Conservation (phyloP, 2,329 filamentous ascomycete genomes). For the Fusarium sp. region DNA sequence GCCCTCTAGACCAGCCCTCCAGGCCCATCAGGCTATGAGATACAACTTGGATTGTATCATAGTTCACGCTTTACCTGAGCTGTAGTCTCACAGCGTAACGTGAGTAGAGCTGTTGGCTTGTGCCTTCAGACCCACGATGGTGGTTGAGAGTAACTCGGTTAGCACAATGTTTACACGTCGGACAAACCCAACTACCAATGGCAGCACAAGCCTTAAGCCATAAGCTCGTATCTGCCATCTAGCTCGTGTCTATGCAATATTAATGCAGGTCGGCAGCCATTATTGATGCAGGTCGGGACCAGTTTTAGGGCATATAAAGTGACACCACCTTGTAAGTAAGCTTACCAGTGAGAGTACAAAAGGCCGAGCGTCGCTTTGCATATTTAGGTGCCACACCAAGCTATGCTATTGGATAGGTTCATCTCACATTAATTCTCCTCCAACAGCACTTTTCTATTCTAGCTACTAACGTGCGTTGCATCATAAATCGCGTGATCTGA, state of each 20-base stretch:
- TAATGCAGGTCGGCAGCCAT: conserved; percentile 28
- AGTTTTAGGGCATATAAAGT: neutral
- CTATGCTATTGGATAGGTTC: neutral
- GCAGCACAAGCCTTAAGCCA: conserved; percentile 13
- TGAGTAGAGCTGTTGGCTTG: neutral
- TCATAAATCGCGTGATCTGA: conserved; percentile 11
- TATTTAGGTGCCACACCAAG: neutral
- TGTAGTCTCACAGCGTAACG: neutral
- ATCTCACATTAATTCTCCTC: neutral
- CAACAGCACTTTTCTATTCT: neutral
- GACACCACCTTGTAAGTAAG: conserved; percentile 4
- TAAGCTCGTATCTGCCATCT: conserved; percentile 37
- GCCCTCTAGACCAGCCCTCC: neutral
- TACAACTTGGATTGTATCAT: neutral
- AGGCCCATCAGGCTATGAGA: neutral
- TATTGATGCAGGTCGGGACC: conserved; percentile 35
- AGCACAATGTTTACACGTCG: conserved; percentile 1
- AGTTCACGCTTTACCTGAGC: too few species aligned
- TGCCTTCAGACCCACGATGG: neutral
- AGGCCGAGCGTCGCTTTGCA: neutral
- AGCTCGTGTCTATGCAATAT: conserved; percentile 35
- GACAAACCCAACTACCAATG: conserved; percentile 19
- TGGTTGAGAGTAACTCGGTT: neutral
- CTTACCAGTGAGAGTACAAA: conserved; percentile 8
- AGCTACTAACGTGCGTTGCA: neutral